Percentiles rank a stretch among this genome's conserved stretches.
Evolutionary conservation across 2,329 filamentous ascomycete genomes (phyloP).

Genomic region (Fusarium dimerum): DNA sequence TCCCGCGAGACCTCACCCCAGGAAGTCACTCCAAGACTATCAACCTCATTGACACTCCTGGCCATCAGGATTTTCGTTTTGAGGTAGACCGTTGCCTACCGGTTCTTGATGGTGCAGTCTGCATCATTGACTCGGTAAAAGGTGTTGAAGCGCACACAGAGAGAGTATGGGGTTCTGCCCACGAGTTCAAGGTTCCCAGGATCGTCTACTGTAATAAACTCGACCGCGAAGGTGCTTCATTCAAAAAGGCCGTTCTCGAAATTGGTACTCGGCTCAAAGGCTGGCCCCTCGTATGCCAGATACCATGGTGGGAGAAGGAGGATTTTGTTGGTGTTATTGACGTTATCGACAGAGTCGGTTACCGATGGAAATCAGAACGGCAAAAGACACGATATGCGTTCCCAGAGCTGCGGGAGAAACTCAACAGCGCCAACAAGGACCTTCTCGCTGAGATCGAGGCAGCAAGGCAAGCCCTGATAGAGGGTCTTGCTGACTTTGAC

Average conservation of each 20-base stretch:
- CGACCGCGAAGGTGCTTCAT: slow-evolving; percentile 75
- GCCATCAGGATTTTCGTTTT: slow-evolving; percentile 96
- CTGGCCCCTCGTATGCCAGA: slow-evolving; percentile 90
- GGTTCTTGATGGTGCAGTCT: slow-evolving; percentile 87
- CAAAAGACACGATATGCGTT: slow-evolving; percentile 39
- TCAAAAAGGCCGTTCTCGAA: slow-evolving; percentile 82
- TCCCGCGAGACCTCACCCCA: slow-evolving; percentile 44
- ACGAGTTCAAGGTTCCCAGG: slow-evolving; percentile 80
- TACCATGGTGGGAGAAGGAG: slow-evolving; percentile 89
- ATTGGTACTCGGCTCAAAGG: slow-evolving; percentile 76
- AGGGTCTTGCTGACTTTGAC: slow-evolving; percentile 85
- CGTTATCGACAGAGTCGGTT: slow-evolving; percentile 71
- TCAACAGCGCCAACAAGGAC: slow-evolving; percentile 46
- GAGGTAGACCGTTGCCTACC: slow-evolving; percentile 90
- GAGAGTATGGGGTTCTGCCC: slow-evolving; percentile 91
- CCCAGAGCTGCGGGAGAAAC: slow-evolving; percentile 40
- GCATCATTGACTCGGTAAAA: slow-evolving; percentile 87
- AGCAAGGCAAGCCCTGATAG: slow-evolving; percentile 77
- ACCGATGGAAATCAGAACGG: slow-evolving; percentile 64
- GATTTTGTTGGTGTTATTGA: slow-evolving; percentile 83
- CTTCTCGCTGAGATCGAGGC: slow-evolving; percentile 69
- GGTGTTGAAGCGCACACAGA: slow-evolving; percentile 97
- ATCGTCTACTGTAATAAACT: slow-evolving; percentile 79
- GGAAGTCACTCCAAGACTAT: slow-evolving; percentile 63
- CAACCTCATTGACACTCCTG: slow-evolving; percentile 94